Conservation (phyloP, 2,329 filamentous ascomycete species). For the Fusarium decemcellulare region DNA sequence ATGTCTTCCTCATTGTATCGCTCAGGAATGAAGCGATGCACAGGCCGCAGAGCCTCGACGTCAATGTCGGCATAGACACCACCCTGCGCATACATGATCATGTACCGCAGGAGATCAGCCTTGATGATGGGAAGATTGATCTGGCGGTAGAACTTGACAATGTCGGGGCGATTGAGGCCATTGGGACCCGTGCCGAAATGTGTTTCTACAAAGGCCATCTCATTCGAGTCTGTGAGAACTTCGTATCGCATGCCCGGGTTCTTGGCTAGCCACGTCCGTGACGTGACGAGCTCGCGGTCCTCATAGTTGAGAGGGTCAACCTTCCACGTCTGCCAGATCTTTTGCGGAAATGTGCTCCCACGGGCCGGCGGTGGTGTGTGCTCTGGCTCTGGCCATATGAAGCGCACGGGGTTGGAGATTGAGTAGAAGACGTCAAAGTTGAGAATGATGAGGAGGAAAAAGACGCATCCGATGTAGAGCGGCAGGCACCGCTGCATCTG, state of each 20-base stretch:
- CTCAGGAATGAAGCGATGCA: slow-evolving; percentile 59
- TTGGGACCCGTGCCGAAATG: slow-evolving; percentile 76
- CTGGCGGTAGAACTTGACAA: slow-evolving; percentile 71
- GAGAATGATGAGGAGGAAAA: slow-evolving; percentile 62
- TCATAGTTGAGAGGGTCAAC: slow-evolving; percentile 77
- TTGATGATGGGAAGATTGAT: slow-evolving; percentile 75
- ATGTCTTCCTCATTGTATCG: slow-evolving; percentile 75
- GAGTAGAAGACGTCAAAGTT: slow-evolving; percentile 58
- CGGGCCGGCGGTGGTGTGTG: slow-evolving; percentile 27
- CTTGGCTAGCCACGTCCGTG: slow-evolving; percentile 75
- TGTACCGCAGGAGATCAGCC: slow-evolving; percentile 77
- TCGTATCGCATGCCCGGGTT: slow-evolving; percentile 79
- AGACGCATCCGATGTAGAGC: slow-evolving; percentile 60
- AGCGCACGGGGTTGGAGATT: slow-evolving; percentile 41
- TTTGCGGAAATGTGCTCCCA: slow-evolving; percentile 68
- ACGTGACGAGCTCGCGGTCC: slow-evolving; percentile 70
- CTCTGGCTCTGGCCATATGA: slow-evolving; percentile 30
- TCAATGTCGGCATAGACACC: slow-evolving; percentile 77
- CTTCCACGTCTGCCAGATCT: slow-evolving; percentile 87
- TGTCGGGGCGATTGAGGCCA: slow-evolving; percentile 77
- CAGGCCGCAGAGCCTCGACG: slow-evolving; percentile 53
- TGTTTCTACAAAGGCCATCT: slow-evolving; percentile 76
- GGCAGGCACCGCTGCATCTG: slow-evolving; percentile 64
- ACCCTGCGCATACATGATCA: slow-evolving; percentile 81
- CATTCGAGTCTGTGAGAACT: slow-evolving; percentile 78